phyloP scores from a whole-genome alignment of 805 yeast genomes.

The Metschnikowia chrysomelidarum region DNA sequence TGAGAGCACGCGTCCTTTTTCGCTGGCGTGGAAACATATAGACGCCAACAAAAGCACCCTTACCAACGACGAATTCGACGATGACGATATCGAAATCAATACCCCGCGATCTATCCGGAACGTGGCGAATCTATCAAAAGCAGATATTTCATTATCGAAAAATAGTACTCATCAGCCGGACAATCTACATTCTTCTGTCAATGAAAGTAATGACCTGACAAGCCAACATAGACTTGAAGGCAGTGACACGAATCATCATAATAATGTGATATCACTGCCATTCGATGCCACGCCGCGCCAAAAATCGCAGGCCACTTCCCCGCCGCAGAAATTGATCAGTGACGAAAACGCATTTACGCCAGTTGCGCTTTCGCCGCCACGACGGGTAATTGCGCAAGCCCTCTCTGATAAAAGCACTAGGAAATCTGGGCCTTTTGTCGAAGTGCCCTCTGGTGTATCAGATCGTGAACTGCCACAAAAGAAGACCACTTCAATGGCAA shows the following conservation, averaged over 20 bases:
- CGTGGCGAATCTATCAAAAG: too few species aligned
- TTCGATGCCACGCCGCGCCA: neutral
- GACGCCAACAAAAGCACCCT: neutral
- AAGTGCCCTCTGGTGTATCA: slow-evolving; percentile 30
- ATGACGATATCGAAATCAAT: slow-evolving; percentile 5
- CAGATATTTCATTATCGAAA: too few species aligned
- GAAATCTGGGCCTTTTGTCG: too few species aligned
- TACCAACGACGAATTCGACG: slow-evolving; percentile 8
- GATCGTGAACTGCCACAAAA: slow-evolving; percentile 19
- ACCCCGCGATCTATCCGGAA: slow-evolving; percentile 7
- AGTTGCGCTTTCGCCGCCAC: slow-evolving; percentile 6
- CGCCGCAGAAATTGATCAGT: slow-evolving; percentile 21
- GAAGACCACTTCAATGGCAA: too few species aligned
- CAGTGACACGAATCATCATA: too few species aligned
- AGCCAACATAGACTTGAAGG: too few species aligned
- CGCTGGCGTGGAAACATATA: slow-evolving; percentile 5
- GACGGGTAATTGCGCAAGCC: neutral
- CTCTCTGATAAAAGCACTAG: too few species aligned
- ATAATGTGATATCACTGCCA: neutral
- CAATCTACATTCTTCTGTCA: too few species aligned
- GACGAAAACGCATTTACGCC: slow-evolving; percentile 27
- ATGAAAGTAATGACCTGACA: too few species aligned
- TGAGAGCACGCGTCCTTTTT: too few species aligned
- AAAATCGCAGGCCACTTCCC: slow-evolving; percentile 8
- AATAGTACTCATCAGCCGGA: too few species aligned